Conservation (phyloP, 768 basidiomycete species). For the Asterophora parasitica region DNA sequence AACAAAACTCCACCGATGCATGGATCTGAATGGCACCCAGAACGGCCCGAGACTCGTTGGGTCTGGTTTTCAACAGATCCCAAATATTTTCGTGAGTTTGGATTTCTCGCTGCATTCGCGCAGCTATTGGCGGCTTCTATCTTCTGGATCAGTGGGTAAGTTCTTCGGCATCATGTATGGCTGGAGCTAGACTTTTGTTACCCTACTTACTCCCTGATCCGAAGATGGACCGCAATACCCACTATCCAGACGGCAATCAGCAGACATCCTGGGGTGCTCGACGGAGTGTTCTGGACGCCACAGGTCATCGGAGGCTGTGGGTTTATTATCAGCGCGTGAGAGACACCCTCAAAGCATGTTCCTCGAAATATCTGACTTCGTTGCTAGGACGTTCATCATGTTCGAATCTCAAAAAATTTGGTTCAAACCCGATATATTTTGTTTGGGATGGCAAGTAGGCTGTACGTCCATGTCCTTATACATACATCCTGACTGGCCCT, state of each 20-base stretch:
- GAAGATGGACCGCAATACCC: slow-evolving; percentile 35
- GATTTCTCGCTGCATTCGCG: slow-evolving; percentile 43
- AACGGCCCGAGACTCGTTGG: slow-evolving; percentile 24
- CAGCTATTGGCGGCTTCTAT: slow-evolving; percentile 54
- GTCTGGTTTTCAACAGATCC: slow-evolving; percentile 34
- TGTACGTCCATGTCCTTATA: slow-evolving; percentile 20
- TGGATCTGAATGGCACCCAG: slow-evolving; percentile 17
- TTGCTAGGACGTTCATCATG: slow-evolving; percentile 33
- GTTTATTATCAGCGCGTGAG: slow-evolving; percentile 49
- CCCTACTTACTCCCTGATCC: no score
- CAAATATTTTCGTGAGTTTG: slow-evolving; percentile 38
- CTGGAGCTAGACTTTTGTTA: no score
- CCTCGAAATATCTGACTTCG: neutral
- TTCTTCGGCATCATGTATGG: neutral
- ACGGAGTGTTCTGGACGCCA: slow-evolving; percentile 57
- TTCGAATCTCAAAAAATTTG: slow-evolving; percentile 50
- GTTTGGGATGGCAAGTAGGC: slow-evolving; percentile 54
- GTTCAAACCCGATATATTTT: slow-evolving; percentile 40
- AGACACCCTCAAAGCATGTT: no score
- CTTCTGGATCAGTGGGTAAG: slow-evolving; percentile 54
- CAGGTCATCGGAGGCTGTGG: slow-evolving; percentile 59
- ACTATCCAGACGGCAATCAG: slow-evolving; percentile 28
- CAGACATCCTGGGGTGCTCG: slow-evolving; percentile 25
- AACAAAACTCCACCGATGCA: no score
- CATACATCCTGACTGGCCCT: neutral